A percentile compares a stretch with the other conserved stretches of the same genome.
These are phyloP conservation scores for Ampelocalamus luodianensis DNA, from an alignment of 176 grass and related monocot genomes.

Conservation along the genomic window DNA sequence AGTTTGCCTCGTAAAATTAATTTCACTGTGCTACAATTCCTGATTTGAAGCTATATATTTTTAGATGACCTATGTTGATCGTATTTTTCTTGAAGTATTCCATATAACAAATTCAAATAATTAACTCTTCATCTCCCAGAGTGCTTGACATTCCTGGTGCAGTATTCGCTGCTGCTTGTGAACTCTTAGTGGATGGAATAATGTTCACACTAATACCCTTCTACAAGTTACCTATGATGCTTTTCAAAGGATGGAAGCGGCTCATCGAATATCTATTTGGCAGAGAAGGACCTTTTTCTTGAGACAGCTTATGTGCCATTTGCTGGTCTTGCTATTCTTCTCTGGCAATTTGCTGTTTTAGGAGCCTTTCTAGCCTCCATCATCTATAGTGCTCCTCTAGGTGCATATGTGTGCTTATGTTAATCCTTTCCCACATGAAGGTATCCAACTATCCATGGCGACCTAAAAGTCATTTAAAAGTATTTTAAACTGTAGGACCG, in stretches of 20 bases:
- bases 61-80: not conserved
- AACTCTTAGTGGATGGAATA: slow-evolving; percentile 67
- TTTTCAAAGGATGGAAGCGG: slow-evolving; percentile 95
- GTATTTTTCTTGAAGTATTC: slow-evolving; percentile 8
- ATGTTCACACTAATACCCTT: slow-evolving; percentile 73
- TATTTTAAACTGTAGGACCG: too few relatives aligned
- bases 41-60: slow-evolving; percentile 6
- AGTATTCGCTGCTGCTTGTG: slow-evolving; percentile 54
- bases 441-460: too few relatives aligned
- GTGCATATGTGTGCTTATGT: slow-evolving; percentile 51
- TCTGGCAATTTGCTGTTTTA: slow-evolving; percentile 91
- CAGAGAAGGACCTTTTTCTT: slow-evolving; percentile 82
- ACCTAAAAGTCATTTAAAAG: too few relatives aligned
- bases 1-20: not conserved
- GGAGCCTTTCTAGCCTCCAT: slow-evolving; percentile 73
- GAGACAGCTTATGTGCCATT: slow-evolving; percentile 94
- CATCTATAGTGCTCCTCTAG: slow-evolving; percentile 76
- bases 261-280: slow-evolving; percentile 79
- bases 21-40: not conserved
- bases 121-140: slow-evolving; percentile 55
- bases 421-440: too few relatives aligned
- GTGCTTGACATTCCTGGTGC: slow-evolving; percentile 74
- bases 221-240: slow-evolving; percentile 90
- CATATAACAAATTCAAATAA: slow-evolving; percentile 35
- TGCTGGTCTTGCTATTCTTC: slow-evolving; percentile 89